Evolutionary conservation across 108 stramenopile species (phyloP), one percentile per base, ranked within the genome.

Genomic region (Schizochytrium sp.): DNA sequence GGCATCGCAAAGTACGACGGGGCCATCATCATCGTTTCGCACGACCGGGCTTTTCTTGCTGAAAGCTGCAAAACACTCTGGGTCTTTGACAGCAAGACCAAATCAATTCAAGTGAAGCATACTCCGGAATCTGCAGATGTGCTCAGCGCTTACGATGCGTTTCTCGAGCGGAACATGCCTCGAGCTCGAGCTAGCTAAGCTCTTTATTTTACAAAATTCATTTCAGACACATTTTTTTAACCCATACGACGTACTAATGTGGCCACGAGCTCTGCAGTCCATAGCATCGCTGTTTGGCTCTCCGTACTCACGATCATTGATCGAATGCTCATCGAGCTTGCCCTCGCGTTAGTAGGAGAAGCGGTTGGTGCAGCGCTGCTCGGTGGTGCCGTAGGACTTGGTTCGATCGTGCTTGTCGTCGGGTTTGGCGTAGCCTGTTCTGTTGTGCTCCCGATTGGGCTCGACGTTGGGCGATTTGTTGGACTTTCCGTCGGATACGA

Each of bases 11-110:
- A 87, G 16, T 97, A 96, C 90, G 87, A 90, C 76, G 96, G 96
- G 45, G 96, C 95, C 34, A 95, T 97, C 19, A 71, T 97, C 45
- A 91, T 96, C 19, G 95, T 97, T 5, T 93, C 93, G 60, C 97
- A 98, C 90, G 96, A 97, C 88, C 95, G 76, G 12, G 76, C 76
- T 12, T 83, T 83, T 53, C 51, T 83, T 12, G n/a, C 48, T 23
- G 76, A 83, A 83, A 53, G n/a, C 12, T 83, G 76, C 28, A 12
- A 83, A 12, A 83, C n/a, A 34, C 76, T 83, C 18, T 83, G 76
- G 76, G 45, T 83, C 0, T 83, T 83, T 53, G 76, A 83, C 51
- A 23, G 23, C 19, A 83, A 83, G 51, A 83, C 76, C 8, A 47
- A 53, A 12, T 28, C 76, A 12, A 83, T 83, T 25, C 76, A 45